These are phyloP conservation scores for Platanthera zijinensis DNA, from an alignment of 106 monocot species.

Conservation along the genomic window DNA sequence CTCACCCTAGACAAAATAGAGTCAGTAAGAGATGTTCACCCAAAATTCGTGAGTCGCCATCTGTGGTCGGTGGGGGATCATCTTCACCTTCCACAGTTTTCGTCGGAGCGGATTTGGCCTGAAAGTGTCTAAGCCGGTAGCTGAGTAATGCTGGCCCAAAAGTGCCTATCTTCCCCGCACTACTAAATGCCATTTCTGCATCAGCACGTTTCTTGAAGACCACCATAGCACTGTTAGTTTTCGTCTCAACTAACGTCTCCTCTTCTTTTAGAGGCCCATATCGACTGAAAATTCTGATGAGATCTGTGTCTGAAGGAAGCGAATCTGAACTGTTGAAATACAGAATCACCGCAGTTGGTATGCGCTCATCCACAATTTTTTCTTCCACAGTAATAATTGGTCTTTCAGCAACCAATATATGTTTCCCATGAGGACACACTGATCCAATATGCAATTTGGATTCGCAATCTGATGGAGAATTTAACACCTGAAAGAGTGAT, in stretches of 20 bases:
- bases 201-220: constrained; percentile 61
- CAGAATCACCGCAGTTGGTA: constrained; percentile 47
- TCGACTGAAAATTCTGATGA: constrained; percentile 66
- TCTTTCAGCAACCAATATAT: constrained; percentile 21
- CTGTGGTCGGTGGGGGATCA: constrained; percentile 2
- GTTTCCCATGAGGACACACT: constrained; percentile 13
- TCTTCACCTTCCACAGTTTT: constrained; percentile 1
- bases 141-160: constrained; percentile 69
- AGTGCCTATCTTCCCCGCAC: constrained; percentile 50
- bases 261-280: constrained; percentile 74
- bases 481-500: constrained; percentile 11
- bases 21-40: constrained; percentile 6
- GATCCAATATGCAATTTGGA: constrained; percentile 15
- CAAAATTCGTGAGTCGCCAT: constrained; percentile 5
- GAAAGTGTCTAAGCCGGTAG: constrained; percentile 39
- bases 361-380: constrained; percentile 33
- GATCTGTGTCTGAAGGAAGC: constrained; percentile 52
- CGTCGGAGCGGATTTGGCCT: constrained; percentile 18
- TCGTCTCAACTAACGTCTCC: constrained; percentile 33
- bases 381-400: constrained; percentile 32
- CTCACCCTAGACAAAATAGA: neutral
- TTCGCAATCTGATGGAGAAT: constrained; percentile 11
- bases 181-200: constrained; percentile 77
- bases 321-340: constrained; percentile 39
- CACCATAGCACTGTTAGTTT: constrained; percentile 42